A percentile compares a stretch with the other conserved stretches of the same genome.
Conservation (phyloP, 208 protist genomes). For the Endotrypanum monterogeii region DNA sequence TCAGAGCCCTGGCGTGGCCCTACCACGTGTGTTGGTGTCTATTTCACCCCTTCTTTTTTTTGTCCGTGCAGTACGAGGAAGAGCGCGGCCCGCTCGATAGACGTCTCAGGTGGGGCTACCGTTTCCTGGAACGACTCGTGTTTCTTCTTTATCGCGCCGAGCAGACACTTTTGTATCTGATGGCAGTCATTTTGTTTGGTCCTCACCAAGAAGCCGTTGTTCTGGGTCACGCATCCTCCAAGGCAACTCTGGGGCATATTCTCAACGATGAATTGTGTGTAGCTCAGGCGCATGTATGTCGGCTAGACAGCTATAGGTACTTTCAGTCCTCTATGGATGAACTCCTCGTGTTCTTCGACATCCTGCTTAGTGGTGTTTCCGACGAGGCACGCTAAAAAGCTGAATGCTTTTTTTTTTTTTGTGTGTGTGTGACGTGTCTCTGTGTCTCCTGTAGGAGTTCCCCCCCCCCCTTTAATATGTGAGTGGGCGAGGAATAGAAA, state of each 20-base stretch:
- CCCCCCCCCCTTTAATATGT: too few relatives aligned
- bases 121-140: slow-evolving; percentile 25
- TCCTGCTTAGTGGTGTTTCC: slow-evolving; percentile 30
- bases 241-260: slow-evolving; percentile 43
- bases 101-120: background rate
- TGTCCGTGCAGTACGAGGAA: slow-evolving; percentile 53
- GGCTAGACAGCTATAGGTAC: slow-evolving; percentile 51
- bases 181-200: slow-evolving; percentile 79
- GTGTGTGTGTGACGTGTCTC: background rate
- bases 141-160: slow-evolving; percentile 34
- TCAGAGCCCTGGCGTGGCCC: slow-evolving; percentile 8
- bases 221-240: slow-evolving; percentile 36
- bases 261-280: slow-evolving; percentile 51
- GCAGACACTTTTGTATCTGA: slow-evolving; percentile 49
- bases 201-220: slow-evolving; percentile 49
- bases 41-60: slow-evolving; percentile 38
- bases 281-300: slow-evolving; percentile 52
- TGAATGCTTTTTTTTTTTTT: background rate
- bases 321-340: slow-evolving; percentile 64
- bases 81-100: slow-evolving; percentile 25
- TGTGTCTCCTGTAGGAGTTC: background rate
- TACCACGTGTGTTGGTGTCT: slow-evolving; percentile 27
- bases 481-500: too few relatives aligned
- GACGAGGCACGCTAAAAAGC: background rate
- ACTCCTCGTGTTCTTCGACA: slow-evolving; percentile 58